Evolutionary conservation across 108 stramenopile species (phyloP), one percentile per base, ranked within the genome.

Genomic region (Nitzschia inconspicua): DNA sequence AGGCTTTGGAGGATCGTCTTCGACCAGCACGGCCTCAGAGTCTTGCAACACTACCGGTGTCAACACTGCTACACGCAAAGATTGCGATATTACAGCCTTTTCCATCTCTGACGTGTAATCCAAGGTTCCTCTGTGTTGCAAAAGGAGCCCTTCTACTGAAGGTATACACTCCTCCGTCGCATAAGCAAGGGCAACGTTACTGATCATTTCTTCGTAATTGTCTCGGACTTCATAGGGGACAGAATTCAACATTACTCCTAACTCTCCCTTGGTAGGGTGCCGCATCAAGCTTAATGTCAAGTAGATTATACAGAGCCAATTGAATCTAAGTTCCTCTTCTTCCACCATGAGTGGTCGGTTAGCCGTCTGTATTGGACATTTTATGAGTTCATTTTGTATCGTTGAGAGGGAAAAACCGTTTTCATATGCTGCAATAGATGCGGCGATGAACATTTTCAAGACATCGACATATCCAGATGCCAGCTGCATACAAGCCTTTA

Each of bases 371-470:
- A 51, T 61, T 14, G 77, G 63, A 43, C 70, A 75, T 26, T 53
- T 27, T n/a, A 66, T 29, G 18, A 83, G 65, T 35, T 69, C 59
- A n/a, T 67, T 32, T 23, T 41, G 27, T 20, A 88, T 52, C 37
- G 59, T 54, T 2, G 47, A 34, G 22, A 76, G 30, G 1, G 82
- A 27, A 47, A 88, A 53, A 3, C 74, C 70, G 3, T 57, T 42
- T 71, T 84, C 86, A 54, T 90, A 94, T 20, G 80, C 86, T 14
- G 85, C 73, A 43, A 82, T 84, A 41, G 80, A 71, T 0, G 88
- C 79, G 8, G 77, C 86, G 39, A 94, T 88, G 57, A 94, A 88
- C 31, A 91, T 24, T 72, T 90, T 92, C 30, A 94, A 60, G 5
- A 86, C 78, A 57, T 94, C 90, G 14, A 90, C 73, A 65, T 84